phyloP scores from a whole-genome alignment of 1,284 basidiomycete species.

The Rhodofomes roseus region DNA sequence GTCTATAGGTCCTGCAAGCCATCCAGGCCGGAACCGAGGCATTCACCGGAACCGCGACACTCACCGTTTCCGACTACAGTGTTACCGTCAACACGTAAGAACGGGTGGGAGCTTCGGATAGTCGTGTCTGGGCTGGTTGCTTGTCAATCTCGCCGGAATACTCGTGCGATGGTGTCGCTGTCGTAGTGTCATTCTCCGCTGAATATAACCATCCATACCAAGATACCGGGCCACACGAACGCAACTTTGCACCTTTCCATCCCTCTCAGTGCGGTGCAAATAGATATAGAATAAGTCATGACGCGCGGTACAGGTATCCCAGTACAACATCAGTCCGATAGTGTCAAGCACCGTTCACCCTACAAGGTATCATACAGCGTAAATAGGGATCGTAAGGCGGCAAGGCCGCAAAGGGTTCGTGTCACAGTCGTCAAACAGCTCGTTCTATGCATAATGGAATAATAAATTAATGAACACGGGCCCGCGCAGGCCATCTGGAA shows the following conservation, averaged over 20 bases:
- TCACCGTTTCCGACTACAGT: slow-evolving; percentile 24
- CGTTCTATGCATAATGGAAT: background rate
- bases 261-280: background rate
- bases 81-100: slow-evolving; percentile 21
- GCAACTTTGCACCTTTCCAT: no score
- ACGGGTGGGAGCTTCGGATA: background rate
- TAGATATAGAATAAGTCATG: background rate
- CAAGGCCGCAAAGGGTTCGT: background rate
- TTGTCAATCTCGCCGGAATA: background rate
- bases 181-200: background rate
- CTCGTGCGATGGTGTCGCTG: background rate
- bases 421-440: background rate
- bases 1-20: slow-evolving; percentile 50
- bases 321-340: background rate
- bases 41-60: slow-evolving; percentile 49
- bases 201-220: background rate
- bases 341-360: no score
- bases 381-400: background rate
- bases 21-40: slow-evolving; percentile 68
- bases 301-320: background rate
- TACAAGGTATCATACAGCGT: background rate
- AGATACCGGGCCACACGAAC: no score
- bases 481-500: no score
- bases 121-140: background rate
- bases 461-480: background rate